Evolutionary conservation across 2,329 filamentous ascomycete genomes (phyloP).

Genomic region (Aspergillus floridensis): DNA sequence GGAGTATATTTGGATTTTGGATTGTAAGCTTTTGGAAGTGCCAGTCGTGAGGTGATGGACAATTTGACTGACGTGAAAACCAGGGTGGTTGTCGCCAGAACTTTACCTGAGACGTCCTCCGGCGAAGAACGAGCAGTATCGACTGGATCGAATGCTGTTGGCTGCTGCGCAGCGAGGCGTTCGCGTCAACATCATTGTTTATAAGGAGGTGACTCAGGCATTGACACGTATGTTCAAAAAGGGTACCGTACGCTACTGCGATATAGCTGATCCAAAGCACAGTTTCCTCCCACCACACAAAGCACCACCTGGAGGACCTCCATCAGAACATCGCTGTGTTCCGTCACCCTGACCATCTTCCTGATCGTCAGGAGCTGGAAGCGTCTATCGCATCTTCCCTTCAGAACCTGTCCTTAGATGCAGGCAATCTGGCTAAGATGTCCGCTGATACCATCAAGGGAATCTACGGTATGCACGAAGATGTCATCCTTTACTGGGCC

Average conservation of each 20-base stretch:
- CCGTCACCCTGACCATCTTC: slow-evolving; percentile 82
- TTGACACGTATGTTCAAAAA: slow-evolving; percentile 66
- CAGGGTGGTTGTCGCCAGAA: slow-evolving; percentile 80
- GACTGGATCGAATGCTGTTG: slow-evolving; percentile 77
- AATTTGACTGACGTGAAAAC: slow-evolving; percentile 9
- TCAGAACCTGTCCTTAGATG: slow-evolving; percentile 55
- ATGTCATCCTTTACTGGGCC: slow-evolving; percentile 84
- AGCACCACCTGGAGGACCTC: slow-evolving; percentile 70
- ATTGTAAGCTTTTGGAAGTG: slow-evolving; percentile 51
- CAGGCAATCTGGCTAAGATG: slow-evolving; percentile 59
- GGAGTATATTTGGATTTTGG: slow-evolving; percentile 79
- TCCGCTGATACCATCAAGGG: slow-evolving; percentile 72
- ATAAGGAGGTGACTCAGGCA: slow-evolving; percentile 84
- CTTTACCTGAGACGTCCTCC: slow-evolving; percentile 81
- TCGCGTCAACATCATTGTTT: slow-evolving; percentile 80
- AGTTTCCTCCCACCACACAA: slow-evolving; percentile 72
- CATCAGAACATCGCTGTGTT: slow-evolving; percentile 87
- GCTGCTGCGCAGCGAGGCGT: slow-evolving; percentile 82
- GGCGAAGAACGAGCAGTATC: slow-evolving; percentile 75
- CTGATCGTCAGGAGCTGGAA: slow-evolving; percentile 66
- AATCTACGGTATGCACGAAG: slow-evolving; percentile 77
- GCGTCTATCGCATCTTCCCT: slow-evolving; percentile 56
- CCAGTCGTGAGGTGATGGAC: background rate
- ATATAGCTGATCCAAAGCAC: background rate
- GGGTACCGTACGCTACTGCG: background rate